These are phyloP conservation scores for Prunus campanulata DNA, from an alignment of 306 rosid genomes.

Conservation along the genomic window DNA sequence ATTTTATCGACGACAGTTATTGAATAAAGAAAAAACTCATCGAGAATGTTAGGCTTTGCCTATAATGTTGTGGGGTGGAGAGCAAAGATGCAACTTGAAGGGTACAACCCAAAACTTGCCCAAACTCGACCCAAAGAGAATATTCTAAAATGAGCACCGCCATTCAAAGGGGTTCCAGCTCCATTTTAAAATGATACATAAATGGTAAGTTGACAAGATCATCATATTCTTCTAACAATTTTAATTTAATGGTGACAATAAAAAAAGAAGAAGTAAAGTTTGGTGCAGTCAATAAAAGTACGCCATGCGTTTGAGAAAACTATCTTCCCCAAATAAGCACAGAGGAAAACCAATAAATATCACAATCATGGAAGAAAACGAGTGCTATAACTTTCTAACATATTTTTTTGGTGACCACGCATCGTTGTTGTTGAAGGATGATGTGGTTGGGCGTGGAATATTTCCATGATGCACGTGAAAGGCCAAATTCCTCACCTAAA, in stretches of 20 bases:
- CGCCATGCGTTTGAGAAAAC: not conserved
- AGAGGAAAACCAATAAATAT: not conserved
- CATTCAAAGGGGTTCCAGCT: too few species aligned
- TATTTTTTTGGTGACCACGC: not conserved
- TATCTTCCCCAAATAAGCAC: not conserved
- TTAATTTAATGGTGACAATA: too few species aligned
- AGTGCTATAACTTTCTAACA: not conserved
- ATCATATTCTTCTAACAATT: too few species aligned
- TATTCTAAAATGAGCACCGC: too few species aligned
- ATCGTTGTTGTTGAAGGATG: not conserved
- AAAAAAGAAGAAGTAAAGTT: too few species aligned
- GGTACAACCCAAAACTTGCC: not conserved
- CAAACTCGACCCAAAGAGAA: not conserved
- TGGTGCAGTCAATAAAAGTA: not conserved
- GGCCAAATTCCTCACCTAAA: not conserved
- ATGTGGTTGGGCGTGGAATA: not conserved
- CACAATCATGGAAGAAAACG: not conserved
- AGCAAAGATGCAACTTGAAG: not conserved
- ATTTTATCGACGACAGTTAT: too few species aligned
- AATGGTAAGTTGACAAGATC: too few species aligned
- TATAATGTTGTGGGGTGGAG: not conserved
- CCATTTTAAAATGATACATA: too few species aligned
- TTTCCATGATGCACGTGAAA: not conserved
- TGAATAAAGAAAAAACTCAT: not conserved
- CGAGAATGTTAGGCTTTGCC: not conserved